Evolutionary conservation across 148 eudicot genomes (phyloP).

Genomic region (Silene uniflora): DNA sequence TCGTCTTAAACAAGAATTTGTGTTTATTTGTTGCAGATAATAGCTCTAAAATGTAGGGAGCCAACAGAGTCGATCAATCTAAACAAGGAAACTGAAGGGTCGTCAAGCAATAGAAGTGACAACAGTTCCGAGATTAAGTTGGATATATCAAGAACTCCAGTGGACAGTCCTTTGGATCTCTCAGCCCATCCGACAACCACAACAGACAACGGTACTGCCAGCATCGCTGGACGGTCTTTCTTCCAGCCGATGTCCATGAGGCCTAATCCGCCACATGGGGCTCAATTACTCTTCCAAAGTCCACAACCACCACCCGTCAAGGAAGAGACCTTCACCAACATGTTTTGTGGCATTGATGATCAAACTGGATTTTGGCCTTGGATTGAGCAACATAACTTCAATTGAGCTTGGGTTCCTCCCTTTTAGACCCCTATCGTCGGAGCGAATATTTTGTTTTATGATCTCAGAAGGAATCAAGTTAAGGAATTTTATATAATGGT

Average conservation of each 20-base stretch:
- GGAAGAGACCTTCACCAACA: conserved; percentile 71
- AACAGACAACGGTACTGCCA: conserved; percentile 11
- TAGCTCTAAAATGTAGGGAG: conserved; percentile 62
- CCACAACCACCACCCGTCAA: conserved; percentile 51
- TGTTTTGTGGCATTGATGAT: conserved; percentile 81
- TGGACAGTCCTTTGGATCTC: conserved; percentile 49
- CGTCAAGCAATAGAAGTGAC: conserved; percentile 76
- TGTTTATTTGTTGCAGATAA: conserved; percentile 41
- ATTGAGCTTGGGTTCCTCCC: conserved; percentile 29
- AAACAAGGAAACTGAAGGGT: conserved; percentile 94
- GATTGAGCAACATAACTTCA: conserved; percentile 80
- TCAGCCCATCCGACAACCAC: conserved; percentile 33
- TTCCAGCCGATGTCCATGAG: conserved; percentile 55
- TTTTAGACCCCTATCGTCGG: conserved; percentile 9
- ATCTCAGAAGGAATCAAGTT: conserved; percentile 22
- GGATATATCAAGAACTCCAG: conserved; percentile 59
- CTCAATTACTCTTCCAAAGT: conserved; percentile 48
- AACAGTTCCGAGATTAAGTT: conserved; percentile 78
- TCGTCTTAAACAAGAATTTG: not conserved
- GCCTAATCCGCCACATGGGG: conserved; percentile 37
- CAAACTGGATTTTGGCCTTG: conserved; percentile 87
- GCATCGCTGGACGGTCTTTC: conserved; percentile 31
- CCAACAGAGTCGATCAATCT: conserved; percentile 84
- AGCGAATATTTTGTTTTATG: conserved; percentile 27
- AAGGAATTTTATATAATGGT: conserved; percentile 28